phyloP scores from a whole-genome alignment of 768 basidiomycete species.

The Russula sp. region DNA sequence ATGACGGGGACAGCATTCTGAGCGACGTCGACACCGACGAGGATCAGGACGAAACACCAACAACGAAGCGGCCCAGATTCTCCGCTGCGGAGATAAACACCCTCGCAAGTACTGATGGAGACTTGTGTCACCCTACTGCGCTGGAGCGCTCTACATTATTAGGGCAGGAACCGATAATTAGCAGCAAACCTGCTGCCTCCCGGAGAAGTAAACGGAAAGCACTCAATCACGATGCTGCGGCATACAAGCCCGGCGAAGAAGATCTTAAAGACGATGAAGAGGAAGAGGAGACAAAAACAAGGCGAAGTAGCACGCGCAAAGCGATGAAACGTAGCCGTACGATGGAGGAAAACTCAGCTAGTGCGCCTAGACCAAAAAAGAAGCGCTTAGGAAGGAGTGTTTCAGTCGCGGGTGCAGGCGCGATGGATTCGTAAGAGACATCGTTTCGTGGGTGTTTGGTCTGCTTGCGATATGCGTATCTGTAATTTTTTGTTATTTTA shows the following conservation, averaged over 20 bases:
- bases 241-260: constrained; percentile 28
- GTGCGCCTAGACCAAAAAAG: constrained; percentile 25
- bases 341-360: constrained; percentile 18
- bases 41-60: not conserved
- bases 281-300: constrained; percentile 14
- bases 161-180: constrained; percentile 3
- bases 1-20: constrained; percentile 10
- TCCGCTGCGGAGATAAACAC: constrained; percentile 8
- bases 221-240: constrained; percentile 26
- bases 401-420: constrained; percentile 20
- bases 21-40: constrained; percentile 14
- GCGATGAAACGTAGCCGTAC: constrained; percentile 27
- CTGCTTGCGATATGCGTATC: not conserved
- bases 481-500: constrained; percentile 4
- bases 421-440: constrained; percentile 14
- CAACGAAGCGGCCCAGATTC: constrained; percentile 15
- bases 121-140: not conserved
- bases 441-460: not conserved
- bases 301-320: constrained; percentile 15
- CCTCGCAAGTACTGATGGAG: not conserved
- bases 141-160: not conserved
- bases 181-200: not conserved
- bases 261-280: constrained; percentile 22
- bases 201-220: constrained; percentile 28
- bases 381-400: constrained; percentile 24